A percentile compares a stretch with the other conserved stretches of the same genome.
Evolutionary conservation across 2,329 filamentous ascomycete species (phyloP).

Genomic region (Xylaria sp.): DNA sequence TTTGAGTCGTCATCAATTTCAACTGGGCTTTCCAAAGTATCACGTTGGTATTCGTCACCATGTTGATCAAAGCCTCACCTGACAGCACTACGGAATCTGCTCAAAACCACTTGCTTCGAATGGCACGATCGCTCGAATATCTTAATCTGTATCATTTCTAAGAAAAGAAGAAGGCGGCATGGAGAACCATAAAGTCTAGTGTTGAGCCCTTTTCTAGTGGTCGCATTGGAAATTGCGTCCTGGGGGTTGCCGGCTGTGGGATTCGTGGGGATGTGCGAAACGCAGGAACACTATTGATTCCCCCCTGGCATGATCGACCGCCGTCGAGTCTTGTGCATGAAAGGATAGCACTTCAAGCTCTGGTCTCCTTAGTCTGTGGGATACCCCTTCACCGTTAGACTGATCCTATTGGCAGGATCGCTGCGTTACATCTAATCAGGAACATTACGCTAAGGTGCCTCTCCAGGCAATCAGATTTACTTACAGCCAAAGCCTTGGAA

Average conservation of each 20-base stretch:
- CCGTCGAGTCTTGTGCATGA: background rate
- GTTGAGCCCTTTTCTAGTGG: background rate
- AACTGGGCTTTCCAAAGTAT: no score
- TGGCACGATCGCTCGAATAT: background rate
- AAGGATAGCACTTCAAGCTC: background rate
- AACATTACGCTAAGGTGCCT: background rate
- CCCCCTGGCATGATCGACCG: background rate
- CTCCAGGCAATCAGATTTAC: no score
- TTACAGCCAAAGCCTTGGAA: background rate
- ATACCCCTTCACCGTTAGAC: no score
- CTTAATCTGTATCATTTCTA: background rate
- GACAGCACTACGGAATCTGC: background rate
- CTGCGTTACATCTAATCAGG: background rate
- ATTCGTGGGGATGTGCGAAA: background rate
- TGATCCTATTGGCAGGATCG: background rate
- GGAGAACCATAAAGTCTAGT: no score
- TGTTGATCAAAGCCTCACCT: no score
- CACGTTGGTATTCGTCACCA: no score
- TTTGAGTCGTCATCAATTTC: no score
- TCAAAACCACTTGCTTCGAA: background rate
- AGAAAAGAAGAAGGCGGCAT: background rate
- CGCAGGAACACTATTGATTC: conserved; percentile 1
- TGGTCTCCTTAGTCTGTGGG: no score
- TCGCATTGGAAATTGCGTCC: background rate
- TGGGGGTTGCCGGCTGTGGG: background rate